Conservation (phyloP, 2,329 filamentous ascomycete species). For the Venturia nashicola region DNA sequence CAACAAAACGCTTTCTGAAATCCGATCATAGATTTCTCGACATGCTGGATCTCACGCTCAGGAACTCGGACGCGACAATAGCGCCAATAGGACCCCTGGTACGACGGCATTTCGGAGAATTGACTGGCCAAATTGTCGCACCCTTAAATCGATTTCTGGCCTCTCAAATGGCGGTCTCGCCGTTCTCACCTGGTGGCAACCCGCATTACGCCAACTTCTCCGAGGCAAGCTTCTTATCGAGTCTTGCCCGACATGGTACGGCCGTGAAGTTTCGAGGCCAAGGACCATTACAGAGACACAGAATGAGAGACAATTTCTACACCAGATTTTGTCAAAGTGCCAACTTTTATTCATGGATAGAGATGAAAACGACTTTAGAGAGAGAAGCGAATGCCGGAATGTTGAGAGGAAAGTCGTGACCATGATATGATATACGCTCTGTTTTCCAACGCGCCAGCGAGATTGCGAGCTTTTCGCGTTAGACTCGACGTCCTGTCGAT, state of each 20-base stretch:
- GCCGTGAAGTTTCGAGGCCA: conserved; percentile 27
- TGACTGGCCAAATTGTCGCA: conserved; percentile 28
- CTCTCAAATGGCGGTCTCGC: conserved; percentile 16
- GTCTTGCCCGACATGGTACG: conserved; percentile 26
- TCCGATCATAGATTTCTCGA: conserved; percentile 22
- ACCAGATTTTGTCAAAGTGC: conserved; percentile 24
- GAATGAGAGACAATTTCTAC: conserved; percentile 24
- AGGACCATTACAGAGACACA: conserved; percentile 24
- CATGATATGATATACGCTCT: not conserved
- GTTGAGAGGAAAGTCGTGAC: conserved; percentile 14
- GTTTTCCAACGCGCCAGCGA: not conserved
- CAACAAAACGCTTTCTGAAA: conserved; percentile 26
- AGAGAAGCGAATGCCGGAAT: conserved; percentile 27
- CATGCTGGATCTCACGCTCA: conserved; percentile 22
- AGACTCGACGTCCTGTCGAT: too few relatives aligned
- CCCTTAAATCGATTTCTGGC: conserved; percentile 29
- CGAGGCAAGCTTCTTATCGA: conserved; percentile 23
- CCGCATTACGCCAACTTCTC: conserved; percentile 27
- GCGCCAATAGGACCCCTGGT: conserved; percentile 23
- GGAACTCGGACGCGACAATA: conserved; percentile 12
- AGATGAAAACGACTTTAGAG: conserved; percentile 29
- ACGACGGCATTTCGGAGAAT: conserved; percentile 28
- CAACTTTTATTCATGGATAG: conserved; percentile 30
- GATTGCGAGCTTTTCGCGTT: not conserved
- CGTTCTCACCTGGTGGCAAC: conserved; percentile 23